Evolutionary conservation across 768 basidiomycete genomes (phyloP).

Genomic region (Hygrophorus pudorinus): DNA sequence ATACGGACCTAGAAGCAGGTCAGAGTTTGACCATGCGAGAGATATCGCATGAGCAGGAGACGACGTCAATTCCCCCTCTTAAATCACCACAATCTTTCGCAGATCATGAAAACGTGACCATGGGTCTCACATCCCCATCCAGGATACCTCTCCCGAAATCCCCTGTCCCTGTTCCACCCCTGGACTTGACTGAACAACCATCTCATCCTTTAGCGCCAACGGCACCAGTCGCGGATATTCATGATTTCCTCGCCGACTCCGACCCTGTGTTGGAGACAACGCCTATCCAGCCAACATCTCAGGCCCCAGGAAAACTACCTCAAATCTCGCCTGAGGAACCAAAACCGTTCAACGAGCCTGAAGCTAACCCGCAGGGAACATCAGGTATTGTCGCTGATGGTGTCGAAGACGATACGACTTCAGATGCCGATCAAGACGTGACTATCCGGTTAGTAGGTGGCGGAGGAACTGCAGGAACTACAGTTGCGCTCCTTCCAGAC

Average conservation of each 20-base stretch:
- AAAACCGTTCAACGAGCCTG: background rate
- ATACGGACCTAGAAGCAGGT: conserved; percentile 44
- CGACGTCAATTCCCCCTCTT: conserved; percentile 11
- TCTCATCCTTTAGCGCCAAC: conserved; percentile 16
- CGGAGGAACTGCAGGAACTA: conserved; percentile 33
- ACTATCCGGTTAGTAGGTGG: conserved; percentile 55
- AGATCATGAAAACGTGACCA: background rate
- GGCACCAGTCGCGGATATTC: conserved; percentile 19
- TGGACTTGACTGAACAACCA: conserved; percentile 9
- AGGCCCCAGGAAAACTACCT: conserved; percentile 3
- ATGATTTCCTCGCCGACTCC: conserved; percentile 42
- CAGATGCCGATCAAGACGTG: conserved; percentile 18
- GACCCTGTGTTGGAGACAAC: conserved; percentile 25
- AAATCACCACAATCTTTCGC: conserved; percentile 11
- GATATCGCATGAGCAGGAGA: conserved; percentile 14
- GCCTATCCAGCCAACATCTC: conserved; percentile 25
- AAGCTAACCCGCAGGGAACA: background rate
- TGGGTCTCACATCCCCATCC: conserved; percentile 3
- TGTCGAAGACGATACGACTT: conserved; percentile 9
- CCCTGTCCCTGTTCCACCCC: conserved; percentile 6
- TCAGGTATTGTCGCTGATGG: background rate
- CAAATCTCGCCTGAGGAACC: conserved; percentile 3
- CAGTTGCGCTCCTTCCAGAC: conserved; percentile 19
- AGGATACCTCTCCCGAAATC: conserved; percentile 9
- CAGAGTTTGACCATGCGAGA: conserved; percentile 30